Percentiles rank a stretch among this genome's conserved stretches.
phyloP scores from a whole-genome alignment of 495 filamentous ascomycete genomes.

The Neurospora sp. region DNA sequence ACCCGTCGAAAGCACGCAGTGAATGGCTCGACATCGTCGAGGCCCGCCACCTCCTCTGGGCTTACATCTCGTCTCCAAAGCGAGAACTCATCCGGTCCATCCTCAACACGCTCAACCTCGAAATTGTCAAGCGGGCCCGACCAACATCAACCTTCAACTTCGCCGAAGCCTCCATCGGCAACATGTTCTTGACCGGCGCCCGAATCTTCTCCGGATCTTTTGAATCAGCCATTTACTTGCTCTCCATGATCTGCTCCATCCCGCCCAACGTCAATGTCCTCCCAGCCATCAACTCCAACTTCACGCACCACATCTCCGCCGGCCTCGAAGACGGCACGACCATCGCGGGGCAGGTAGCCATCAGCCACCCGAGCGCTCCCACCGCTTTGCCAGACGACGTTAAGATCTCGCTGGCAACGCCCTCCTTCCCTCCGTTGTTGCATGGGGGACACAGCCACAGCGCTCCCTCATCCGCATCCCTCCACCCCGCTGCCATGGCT shows the following conservation, averaged over 20 bases:
- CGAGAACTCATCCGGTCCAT: constrained; percentile 86
- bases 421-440: neutral
- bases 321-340: constrained; percentile 62
- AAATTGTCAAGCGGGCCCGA: constrained; percentile 78
- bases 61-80: constrained; percentile 66
- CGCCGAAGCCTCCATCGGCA: constrained; percentile 79
- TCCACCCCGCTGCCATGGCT: neutral
- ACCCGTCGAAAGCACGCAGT: constrained; percentile 38
- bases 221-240: constrained; percentile 71
- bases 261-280: constrained; percentile 66
- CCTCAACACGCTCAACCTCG: constrained; percentile 77
- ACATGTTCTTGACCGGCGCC: constrained; percentile 82
- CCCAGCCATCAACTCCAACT: constrained; percentile 87
- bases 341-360: constrained; percentile 89
- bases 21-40: constrained; percentile 93
- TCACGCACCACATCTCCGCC: constrained; percentile 86
- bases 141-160: constrained; percentile 79
- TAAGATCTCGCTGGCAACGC: constrained; percentile 16
- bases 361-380: constrained; percentile 65
- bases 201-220: constrained; percentile 74
- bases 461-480: constrained; percentile 16
- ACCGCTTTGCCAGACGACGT: constrained; percentile 38
- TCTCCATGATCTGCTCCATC: constrained; percentile 72
- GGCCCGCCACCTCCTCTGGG: constrained; percentile 66
- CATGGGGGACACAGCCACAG: constrained; percentile 6